Conservation (phyloP, 257 asterid species). For the Osmanthus fragrans region DNA sequence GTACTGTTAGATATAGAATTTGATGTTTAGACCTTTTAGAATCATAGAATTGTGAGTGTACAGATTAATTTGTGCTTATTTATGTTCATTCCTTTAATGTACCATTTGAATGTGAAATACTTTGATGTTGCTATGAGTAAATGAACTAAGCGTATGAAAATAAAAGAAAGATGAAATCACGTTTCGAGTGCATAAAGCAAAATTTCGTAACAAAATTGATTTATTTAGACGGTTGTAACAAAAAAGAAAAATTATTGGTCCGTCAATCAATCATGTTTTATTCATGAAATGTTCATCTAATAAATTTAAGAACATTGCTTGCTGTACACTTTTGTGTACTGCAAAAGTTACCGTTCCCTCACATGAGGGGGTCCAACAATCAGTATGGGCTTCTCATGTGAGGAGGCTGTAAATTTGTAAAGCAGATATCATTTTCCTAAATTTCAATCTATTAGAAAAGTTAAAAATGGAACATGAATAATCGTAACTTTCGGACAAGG, state of each 20-base stretch:
- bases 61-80: constrained; percentile 26
- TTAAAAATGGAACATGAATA: too few species aligned
- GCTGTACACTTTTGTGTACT: too few species aligned
- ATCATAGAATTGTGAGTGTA: constrained; percentile 30
- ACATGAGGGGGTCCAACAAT: too few species aligned
- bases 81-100: neutral
- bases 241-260: too few species aligned
- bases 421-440: too few species aligned
- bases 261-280: neutral
- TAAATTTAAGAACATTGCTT: too few species aligned
- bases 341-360: too few species aligned
- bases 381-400: too few species aligned
- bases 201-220: neutral
- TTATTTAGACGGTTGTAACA: neutral
- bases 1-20: constrained; percentile 11
- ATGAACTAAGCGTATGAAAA: neutral
- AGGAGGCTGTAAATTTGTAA: too few species aligned
- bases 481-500: too few species aligned
- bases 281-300: too few species aligned
- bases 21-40: constrained; percentile 7
- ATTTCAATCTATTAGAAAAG: too few species aligned
- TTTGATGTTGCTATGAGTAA: neutral
- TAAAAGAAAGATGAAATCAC: neutral
- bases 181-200: neutral
- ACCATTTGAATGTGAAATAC: neutral